phyloP scores from a whole-genome alignment of 2,329 filamentous ascomycete species.

The Epichloe sp. region DNA sequence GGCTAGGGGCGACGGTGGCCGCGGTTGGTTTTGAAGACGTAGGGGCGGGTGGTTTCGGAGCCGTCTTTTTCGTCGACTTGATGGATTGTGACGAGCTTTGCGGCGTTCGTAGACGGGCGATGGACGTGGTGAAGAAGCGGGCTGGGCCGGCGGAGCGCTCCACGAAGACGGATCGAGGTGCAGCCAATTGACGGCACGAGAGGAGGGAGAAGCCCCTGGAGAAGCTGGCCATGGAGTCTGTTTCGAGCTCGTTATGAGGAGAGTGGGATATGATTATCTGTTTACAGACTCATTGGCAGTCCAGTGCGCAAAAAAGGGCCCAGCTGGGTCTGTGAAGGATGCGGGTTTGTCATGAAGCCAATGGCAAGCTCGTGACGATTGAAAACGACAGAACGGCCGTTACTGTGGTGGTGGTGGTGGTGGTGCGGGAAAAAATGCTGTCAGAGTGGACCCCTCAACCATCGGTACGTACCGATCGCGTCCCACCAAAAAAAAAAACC shows the following conservation, averaged over 20 bases:
- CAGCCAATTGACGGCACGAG: constrained; percentile 13
- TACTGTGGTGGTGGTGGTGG: not conserved
- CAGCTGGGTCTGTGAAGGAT: not conserved
- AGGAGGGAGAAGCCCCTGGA: constrained; percentile 16
- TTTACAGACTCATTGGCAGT: not conserved
- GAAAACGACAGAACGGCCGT: not conserved
- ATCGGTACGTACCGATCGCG: constrained; percentile 3
- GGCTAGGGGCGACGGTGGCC: constrained; percentile 12
- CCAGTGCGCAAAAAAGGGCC: not conserved
- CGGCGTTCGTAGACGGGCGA: constrained; percentile 10
- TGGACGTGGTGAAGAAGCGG: constrained; percentile 19
- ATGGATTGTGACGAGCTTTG: constrained; percentile 4
- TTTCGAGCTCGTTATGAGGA: not conserved
- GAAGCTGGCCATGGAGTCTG: constrained; percentile 18
- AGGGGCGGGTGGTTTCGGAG: constrained; percentile 4
- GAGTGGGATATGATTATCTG: not conserved
- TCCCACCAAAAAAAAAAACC: constrained; percentile 20
- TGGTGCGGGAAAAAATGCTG: not conserved
- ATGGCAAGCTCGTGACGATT: not conserved
- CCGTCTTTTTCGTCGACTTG: constrained; percentile 9
- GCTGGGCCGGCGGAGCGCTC: constrained; percentile 9
- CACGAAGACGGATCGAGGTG: constrained; percentile 10
- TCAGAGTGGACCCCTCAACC: constrained; percentile 2
- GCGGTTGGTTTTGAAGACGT: constrained; percentile 6
- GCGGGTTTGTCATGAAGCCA: not conserved